Conservation (phyloP, 352 stramenopile species). For the Globisporangium spiculum region DNA sequence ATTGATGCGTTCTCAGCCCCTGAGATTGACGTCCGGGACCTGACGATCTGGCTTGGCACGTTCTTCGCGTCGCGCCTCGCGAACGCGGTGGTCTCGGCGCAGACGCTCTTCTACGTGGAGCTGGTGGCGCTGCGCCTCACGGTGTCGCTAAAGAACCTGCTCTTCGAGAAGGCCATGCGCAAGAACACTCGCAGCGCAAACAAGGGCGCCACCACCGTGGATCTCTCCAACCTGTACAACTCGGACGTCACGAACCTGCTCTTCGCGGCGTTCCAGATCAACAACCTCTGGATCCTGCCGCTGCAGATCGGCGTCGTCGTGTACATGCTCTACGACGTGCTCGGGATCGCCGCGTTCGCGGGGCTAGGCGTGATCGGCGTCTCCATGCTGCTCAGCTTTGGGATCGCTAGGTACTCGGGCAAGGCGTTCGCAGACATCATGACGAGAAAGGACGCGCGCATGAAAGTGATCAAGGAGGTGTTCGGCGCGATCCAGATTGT, state of each 20-base stretch:
- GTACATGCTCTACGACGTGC: constrained; percentile 39
- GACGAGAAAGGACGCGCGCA: background rate
- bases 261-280: constrained; percentile 56
- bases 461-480: background rate
- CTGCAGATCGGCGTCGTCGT: constrained; percentile 33
- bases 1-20: constrained; percentile 20
- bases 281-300: constrained; percentile 45
- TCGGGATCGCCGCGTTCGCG: constrained; percentile 37
- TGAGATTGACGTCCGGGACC: constrained; percentile 24
- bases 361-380: constrained; percentile 32
- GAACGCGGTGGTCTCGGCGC: constrained; percentile 25
- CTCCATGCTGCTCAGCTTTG: constrained; percentile 35
- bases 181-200: constrained; percentile 10
- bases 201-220: constrained; percentile 18
- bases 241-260: constrained; percentile 79
- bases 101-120: constrained; percentile 28
- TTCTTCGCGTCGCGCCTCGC: constrained; percentile 41
- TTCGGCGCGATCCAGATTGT: background rate
- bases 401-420: constrained; percentile 43
- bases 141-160: constrained; percentile 34
- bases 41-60: constrained; percentile 31
- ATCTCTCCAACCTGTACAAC: constrained; percentile 92
- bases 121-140: constrained; percentile 32
- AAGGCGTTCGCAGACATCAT: constrained; percentile 33
- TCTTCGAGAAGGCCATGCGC: constrained; percentile 46